Conservation (phyloP, 2,329 filamentous ascomycete genomes). For the Xylaria arbuscula region DNA sequence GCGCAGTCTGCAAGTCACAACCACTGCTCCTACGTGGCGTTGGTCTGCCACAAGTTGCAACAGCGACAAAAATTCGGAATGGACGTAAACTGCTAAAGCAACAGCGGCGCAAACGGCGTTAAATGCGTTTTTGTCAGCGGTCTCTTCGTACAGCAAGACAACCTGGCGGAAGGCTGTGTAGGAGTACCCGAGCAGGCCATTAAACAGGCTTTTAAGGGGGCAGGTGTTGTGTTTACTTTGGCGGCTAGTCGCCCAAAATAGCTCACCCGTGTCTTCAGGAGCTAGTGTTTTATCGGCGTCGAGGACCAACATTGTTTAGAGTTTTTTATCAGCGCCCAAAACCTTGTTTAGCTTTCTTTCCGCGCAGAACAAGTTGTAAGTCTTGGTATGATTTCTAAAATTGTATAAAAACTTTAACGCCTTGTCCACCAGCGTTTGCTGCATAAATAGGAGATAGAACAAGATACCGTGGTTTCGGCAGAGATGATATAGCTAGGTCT, state of each 20-base stretch:
- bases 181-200: slow-evolving; percentile 59
- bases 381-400: slow-evolving; percentile 57
- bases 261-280: slow-evolving; percentile 58
- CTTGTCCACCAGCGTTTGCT: slow-evolving; percentile 24
- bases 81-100: slow-evolving; percentile 55
- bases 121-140: slow-evolving; percentile 52
- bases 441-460: slow-evolving; percentile 50
- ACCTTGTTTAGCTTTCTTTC: slow-evolving; percentile 50
- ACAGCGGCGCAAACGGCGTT: slow-evolving; percentile 58
- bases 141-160: slow-evolving; percentile 63
- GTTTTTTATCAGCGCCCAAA: slow-evolving; percentile 38
- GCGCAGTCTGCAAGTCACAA: slow-evolving; percentile 67
- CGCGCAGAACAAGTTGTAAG: slow-evolving; percentile 52
- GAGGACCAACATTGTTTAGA: slow-evolving; percentile 63
- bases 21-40: slow-evolving; percentile 57
- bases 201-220: slow-evolving; percentile 60
- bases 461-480: slow-evolving; percentile 55
- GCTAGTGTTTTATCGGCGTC: slow-evolving; percentile 69
- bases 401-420: slow-evolving; percentile 50
- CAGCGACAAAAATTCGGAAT: slow-evolving; percentile 61
- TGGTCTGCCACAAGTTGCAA: slow-evolving; percentile 51
- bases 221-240: neutral
- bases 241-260: slow-evolving; percentile 59
- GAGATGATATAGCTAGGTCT: too few relatives aligned
- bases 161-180: slow-evolving; percentile 67